Base-by-base conservation (phyloP, 2,329 filamentous ascomycete species). In the Cladophialophora immunda region DNA sequence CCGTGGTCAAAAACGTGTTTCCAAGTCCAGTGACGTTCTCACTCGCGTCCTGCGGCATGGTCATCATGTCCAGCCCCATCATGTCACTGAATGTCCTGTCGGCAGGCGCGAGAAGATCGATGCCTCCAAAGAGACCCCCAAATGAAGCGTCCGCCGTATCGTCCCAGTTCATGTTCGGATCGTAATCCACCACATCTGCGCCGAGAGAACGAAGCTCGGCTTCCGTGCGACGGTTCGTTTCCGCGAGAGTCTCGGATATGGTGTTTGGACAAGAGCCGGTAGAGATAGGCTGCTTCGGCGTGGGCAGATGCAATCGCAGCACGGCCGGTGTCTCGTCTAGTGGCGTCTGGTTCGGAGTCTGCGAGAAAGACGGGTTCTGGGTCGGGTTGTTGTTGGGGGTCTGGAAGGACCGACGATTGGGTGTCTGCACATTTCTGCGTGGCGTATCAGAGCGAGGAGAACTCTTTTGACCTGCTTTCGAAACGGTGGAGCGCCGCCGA, bases 241-340 rank as follows among this genome's bases (percentile, higher is more conserved):
- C 57, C 30, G 27, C 57, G 3, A 59, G 36, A 2, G 57, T 59
- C 38, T 59, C 57, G n/a, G 41, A 30, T 8, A 59, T 30, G n/a
- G 57, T 59, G 19, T 59, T 59, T 3, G 57, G 57, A 30, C 57
- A 59, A 29, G 57, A 30, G 38, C 57, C 57, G 9, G 27, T 59
- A 9, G 57, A 59, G 19, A 30, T 59, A 13, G 38, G 57, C 17
- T 59, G 36, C 15, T 59, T 25, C 27, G 57, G 57, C 11, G 57
- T 59, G 1, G 57, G 57, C 17, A 59, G 57, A 25, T 59, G 38
- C 17, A 30, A 27, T 9, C 17, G 38, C 38, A 34, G 25, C 11
- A 11, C 34, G 1, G 57, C 38, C 4, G 27, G 38, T 2, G 38
- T 59, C 6, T 50, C 22, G 30, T 15, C 8, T 19, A 17, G 22